Conservation (phyloP, 2,329 filamentous ascomycete genomes). For the Lachnellula occidentalis region DNA sequence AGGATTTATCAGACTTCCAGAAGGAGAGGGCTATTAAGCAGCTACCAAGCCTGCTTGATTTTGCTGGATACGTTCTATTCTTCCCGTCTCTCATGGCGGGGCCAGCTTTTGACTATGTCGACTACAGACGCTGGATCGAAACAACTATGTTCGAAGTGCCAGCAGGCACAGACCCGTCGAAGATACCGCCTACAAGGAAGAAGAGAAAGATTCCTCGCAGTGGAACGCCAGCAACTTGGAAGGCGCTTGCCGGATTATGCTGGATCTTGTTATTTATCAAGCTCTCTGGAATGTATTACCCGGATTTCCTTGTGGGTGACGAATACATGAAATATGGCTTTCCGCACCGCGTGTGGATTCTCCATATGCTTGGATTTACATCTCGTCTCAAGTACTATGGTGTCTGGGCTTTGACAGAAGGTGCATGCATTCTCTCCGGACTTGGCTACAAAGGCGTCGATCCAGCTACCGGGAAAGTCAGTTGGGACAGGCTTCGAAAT, state of each 20-base stretch:
- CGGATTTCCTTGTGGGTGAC: constrained; percentile 57
- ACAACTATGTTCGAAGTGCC: constrained; percentile 91
- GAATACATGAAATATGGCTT: constrained; percentile 64
- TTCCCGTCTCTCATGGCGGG: constrained; percentile 88
- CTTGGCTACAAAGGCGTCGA: constrained; percentile 94
- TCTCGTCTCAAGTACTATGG: constrained; percentile 92
- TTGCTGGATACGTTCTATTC: constrained; percentile 86
- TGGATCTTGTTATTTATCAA: constrained; percentile 80
- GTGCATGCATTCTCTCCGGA: constrained; percentile 87
- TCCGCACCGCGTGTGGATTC: constrained; percentile 65
- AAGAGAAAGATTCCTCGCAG: constrained; percentile 90
- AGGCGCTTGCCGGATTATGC: constrained; percentile 63
- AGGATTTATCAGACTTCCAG: constrained; percentile 80
- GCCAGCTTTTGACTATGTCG: constrained; percentile 88
- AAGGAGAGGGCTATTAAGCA: constrained; percentile 71
- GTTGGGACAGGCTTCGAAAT: constrained; percentile 87
- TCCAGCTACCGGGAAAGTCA: constrained; percentile 73
- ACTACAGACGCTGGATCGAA: constrained; percentile 89
- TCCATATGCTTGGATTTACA: constrained; percentile 80
- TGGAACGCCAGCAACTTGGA: constrained; percentile 75
- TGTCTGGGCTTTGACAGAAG: constrained; percentile 89
- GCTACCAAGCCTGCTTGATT: constrained; percentile 75
- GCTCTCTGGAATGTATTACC: constrained; percentile 62
- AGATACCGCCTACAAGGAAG: constrained; percentile 79
- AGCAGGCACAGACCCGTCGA: constrained; percentile 72